Evolutionary conservation across 768 basidiomycete species (phyloP).

Genomic region (Albatrellus ellisii): DNA sequence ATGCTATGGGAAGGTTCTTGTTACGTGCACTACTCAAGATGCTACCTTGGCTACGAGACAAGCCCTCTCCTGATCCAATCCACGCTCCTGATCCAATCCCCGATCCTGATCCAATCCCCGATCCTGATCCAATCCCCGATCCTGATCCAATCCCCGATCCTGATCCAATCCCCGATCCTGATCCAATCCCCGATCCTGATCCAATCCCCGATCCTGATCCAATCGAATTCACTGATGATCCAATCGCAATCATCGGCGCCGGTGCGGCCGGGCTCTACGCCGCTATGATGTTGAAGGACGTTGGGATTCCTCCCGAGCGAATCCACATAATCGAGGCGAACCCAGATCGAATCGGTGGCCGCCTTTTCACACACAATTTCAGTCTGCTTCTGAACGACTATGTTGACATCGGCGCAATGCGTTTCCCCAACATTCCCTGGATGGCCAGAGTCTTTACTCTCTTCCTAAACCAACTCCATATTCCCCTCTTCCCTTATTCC

Average conservation of each 20-base stretch:
- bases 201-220: too few relatives aligned
- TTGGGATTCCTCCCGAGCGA: conserved; percentile 29
- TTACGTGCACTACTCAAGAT: too few relatives aligned
- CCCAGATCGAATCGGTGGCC: conserved; percentile 28
- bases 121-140: too few relatives aligned
- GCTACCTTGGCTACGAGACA: too few relatives aligned
- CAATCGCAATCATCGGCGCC: neutral
- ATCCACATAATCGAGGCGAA: conserved; percentile 35
- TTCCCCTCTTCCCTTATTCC: neutral
- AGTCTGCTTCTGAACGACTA: conserved; percentile 8
- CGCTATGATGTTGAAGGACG: conserved; percentile 30
- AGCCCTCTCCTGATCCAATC: too few relatives aligned
- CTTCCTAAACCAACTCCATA: conserved; percentile 12
- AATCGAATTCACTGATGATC: too few relatives aligned
- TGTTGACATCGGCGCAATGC: conserved; percentile 24
- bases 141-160: too few relatives aligned
- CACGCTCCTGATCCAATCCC: too few relatives aligned
- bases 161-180: too few relatives aligned
- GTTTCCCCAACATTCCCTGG: conserved; percentile 21
- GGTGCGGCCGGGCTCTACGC: conserved; percentile 5
- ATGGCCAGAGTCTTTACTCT: conserved; percentile 21
- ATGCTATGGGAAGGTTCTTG: too few relatives aligned
- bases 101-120: too few relatives aligned
- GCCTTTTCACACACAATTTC: conserved; percentile 31
- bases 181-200: too few relatives aligned